Conservation (phyloP, 306 rosid species). For the Lithocarpus polystachyus region DNA sequence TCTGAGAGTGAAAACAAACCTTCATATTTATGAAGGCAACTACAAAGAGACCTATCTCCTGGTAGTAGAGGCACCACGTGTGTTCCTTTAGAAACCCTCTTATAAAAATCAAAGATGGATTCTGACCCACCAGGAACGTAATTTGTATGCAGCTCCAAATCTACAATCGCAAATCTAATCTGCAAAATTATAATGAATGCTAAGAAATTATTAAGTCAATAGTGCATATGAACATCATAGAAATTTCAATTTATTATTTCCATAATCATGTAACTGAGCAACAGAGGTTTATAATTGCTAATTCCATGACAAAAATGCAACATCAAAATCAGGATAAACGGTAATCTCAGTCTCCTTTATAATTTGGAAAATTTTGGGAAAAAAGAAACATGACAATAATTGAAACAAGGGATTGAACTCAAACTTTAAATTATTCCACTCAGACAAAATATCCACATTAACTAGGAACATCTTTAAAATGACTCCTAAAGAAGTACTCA, state of each 20-base stretch:
- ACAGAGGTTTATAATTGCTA: background rate
- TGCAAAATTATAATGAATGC: slow-evolving; percentile 38
- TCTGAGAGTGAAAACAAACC: slow-evolving; percentile 41
- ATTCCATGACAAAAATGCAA: background rate
- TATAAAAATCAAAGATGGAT: slow-evolving; percentile 74
- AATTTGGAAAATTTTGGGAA: background rate
- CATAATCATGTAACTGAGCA: background rate
- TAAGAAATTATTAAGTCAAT: slow-evolving; percentile 19
- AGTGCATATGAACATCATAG: background rate
- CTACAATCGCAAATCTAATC: slow-evolving; percentile 73
- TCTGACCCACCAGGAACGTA: slow-evolving; percentile 80
- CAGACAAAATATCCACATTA: background rate
- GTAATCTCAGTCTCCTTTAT: background rate
- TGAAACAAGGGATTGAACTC: background rate
- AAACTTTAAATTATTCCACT: background rate
- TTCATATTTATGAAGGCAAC: slow-evolving; percentile 92
- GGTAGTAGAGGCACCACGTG: slow-evolving; percentile 89
- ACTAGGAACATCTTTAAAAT: no score
- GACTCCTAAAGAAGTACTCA: no score
- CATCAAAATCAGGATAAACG: background rate
- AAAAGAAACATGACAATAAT: background rate
- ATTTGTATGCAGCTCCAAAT: slow-evolving; percentile 82
- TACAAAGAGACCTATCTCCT: slow-evolving; percentile 89
- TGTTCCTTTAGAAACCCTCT: slow-evolving; percentile 61
- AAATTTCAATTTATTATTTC: background rate